These are phyloP conservation scores for Yamadazyma sp. DNA, from an alignment of 1,139 yeast species.

Conservation along the genomic window DNA sequence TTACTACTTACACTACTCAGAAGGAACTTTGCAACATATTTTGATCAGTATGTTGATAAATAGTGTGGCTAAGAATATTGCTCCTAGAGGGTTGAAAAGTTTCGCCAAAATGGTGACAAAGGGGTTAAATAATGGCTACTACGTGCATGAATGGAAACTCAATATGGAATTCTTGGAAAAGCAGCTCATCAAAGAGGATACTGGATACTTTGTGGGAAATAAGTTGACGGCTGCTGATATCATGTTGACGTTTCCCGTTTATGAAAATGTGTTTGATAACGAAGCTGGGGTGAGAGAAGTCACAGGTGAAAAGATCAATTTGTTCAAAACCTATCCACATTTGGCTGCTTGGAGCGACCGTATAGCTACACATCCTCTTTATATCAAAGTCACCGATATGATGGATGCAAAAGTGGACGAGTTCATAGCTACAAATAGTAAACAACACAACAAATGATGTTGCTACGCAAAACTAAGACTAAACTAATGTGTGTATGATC, in stretches of 20 bases:
- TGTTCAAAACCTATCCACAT: conserved; percentile 28
- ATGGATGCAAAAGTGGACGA: conserved; percentile 30
- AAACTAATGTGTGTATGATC: background rate
- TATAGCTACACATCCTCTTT: conserved; percentile 32
- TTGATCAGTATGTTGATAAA: conserved; percentile 44
- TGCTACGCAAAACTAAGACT: too few relatives aligned
- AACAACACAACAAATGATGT: background rate
- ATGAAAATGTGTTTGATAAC: conserved; percentile 44
- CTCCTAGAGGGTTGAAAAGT: conserved; percentile 50
- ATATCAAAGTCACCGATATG: conserved; percentile 28
- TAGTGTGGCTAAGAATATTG: conserved; percentile 33
- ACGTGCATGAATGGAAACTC: conserved; percentile 40
- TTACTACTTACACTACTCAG: conserved; percentile 55
- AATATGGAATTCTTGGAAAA: conserved; percentile 44
- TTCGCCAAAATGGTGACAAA: conserved; percentile 41
- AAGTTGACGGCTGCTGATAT: conserved; percentile 62
- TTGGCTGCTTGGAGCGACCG: conserved; percentile 39
- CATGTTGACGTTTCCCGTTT: conserved; percentile 46
- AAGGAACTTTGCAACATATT: conserved; percentile 55
- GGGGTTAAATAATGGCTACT: conserved; percentile 42
- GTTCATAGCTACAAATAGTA: conserved; percentile 8
- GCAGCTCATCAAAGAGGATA: conserved; percentile 36
- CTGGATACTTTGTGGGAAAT: conserved; percentile 56
- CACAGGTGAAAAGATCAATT: conserved; percentile 33
- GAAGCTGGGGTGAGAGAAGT: conserved; percentile 35